Conservation (phyloP, 1,284 basidiomycete genomes). For the Chondrostereum purpureum region DNA sequence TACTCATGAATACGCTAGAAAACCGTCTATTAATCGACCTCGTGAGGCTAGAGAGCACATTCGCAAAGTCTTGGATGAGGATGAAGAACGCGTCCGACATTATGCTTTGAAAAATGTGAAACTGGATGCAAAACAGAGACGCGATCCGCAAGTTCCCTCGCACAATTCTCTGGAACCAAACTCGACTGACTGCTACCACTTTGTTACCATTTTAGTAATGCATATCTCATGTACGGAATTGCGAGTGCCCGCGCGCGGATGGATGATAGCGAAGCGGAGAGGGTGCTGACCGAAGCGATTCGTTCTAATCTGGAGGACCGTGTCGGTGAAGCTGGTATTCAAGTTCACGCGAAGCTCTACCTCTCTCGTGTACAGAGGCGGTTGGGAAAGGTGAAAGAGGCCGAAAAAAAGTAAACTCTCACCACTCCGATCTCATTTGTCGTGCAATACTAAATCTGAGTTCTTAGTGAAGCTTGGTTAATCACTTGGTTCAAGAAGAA, state of each 20-base stretch:
- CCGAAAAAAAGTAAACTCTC: no score
- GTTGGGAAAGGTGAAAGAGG: neutral
- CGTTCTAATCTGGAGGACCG: no score
- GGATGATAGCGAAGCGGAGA: constrained; percentile 3
- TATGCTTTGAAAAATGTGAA: neutral
- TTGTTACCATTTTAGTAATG: no score
- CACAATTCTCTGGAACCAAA: neutral
- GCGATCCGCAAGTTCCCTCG: neutral
- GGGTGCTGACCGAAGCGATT: neutral
- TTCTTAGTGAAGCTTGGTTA: neutral
- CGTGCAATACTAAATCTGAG: neutral
- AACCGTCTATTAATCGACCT: neutral
- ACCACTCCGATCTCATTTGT: no score
- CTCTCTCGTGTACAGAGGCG: neutral
- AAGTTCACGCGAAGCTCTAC: neutral
- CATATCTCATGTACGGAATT: neutral
- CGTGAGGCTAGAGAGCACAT: constrained; percentile 1
- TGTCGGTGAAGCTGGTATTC: neutral
- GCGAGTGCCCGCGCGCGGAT: constrained; percentile 2
- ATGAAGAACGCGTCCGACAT: neutral
- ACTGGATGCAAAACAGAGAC: no score
- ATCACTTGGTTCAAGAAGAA: constrained; percentile 5
- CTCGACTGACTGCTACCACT: neutral
- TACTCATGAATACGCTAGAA: neutral
- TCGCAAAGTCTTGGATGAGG: constrained; percentile 1